Evolutionary conservation across 306 rosid genomes (phyloP).

Genomic region (Vigna hirtella): DNA sequence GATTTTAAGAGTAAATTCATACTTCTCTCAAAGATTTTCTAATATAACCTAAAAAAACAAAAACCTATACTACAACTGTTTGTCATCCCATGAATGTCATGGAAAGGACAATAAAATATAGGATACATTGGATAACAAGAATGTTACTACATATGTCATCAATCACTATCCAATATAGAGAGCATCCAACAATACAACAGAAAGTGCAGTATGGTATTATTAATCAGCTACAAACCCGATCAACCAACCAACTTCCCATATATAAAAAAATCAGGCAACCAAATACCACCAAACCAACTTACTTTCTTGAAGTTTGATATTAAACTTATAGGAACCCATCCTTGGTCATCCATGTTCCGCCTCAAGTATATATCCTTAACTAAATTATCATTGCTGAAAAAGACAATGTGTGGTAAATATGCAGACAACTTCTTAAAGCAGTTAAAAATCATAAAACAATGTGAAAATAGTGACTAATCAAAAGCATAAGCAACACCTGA

Average conservation of each 20-base stretch:
- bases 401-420: constrained; percentile 38
- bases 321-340: constrained; percentile 82
- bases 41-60: not conserved
- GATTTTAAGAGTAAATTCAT: not conserved
- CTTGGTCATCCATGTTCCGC: constrained; percentile 84
- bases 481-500: constrained; percentile 64
- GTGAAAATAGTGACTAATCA: not conserved
- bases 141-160: not conserved
- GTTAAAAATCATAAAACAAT: constrained; percentile 30
- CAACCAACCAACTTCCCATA: not conserved
- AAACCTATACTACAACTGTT: not conserved
- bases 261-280: not conserved
- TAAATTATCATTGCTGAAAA: constrained; percentile 81
- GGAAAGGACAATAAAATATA: not conserved
- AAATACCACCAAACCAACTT: constrained; percentile 53
- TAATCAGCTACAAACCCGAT: not conserved
- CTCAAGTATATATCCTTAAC: constrained; percentile 75
- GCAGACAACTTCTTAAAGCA: constrained; percentile 33
- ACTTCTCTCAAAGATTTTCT: not conserved
- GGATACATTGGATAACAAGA: not conserved
- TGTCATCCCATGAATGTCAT: not conserved
- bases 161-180: not conserved
- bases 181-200: not conserved
- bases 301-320: constrained; percentile 87
- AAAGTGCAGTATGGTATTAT: not conserved